Base-by-base conservation (phyloP, 352 stramenopile species). In the Globisporangium parvum region DNA sequence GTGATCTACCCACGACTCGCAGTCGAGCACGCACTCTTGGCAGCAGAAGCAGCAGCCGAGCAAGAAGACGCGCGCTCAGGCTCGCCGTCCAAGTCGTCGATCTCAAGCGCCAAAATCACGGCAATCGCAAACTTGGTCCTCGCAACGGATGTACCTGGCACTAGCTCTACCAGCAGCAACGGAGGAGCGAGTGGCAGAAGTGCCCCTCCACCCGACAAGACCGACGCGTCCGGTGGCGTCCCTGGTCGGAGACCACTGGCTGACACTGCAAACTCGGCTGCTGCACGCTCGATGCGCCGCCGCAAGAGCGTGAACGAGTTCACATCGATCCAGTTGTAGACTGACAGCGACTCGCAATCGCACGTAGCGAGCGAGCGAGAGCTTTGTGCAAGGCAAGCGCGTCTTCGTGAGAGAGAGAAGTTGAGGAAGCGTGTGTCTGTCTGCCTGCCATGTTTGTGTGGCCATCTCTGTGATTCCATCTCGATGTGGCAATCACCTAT, bases 221-320 rank as follows among this genome's bases (percentile, higher is more conserved):
- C 24, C 15, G 11, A 53, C 51, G 18, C 21, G 40, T 55, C 60
- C 3, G 46, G 15, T 18, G 41, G 20, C 3, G 49, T 41, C 1
- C 57, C 51, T 10, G 53, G 54, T 12, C 63, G 57, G 9, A 59
- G 66, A 17, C 60, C 66, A 2, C 60, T 74, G 6, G 63, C 47
- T 1, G 67, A 69, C 52, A 68, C 65, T 6, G 57, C 37, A 20
- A 47, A 44, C 31, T 51, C 56, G 4, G 49, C 47, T 14, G 47
- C 41, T 11, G 26, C 62, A 24, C 65, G 56, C 5, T 82, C 68
- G 6, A 84, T 84, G 74, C 74, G 74, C 18, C 72, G 77, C 35
- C 74, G 77, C 26, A 87, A 85, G 61, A 85, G 67, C 60, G 82
- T 62, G 40, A 80, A 71, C 35, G 65, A 85, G 50, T 48, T 74